Percentiles rank a stretch among this genome's conserved stretches.
These are phyloP conservation scores for Auriscalpium orientale DNA, from an alignment of 768 basidiomycete species.

Conservation along the genomic window DNA sequence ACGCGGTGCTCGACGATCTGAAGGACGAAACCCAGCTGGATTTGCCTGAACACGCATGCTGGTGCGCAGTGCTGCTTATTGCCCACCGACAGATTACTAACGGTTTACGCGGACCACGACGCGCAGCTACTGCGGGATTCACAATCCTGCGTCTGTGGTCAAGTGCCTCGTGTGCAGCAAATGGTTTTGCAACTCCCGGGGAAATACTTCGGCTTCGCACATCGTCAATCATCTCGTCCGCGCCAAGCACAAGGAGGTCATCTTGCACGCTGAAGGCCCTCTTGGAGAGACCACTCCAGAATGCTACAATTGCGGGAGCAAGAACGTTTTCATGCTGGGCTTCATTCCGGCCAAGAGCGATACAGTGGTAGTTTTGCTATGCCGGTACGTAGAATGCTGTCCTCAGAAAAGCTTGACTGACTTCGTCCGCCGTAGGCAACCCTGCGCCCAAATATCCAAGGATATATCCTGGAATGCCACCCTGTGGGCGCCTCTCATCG, in stretches of 20 bases:
- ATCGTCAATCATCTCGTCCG: conserved; percentile 99
- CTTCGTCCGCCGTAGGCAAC: conserved; percentile 56
- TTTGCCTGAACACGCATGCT: conserved; percentile 91
- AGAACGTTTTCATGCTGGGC: conserved; percentile 98
- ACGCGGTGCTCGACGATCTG: conserved; percentile 81
- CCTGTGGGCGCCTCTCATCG: conserved; percentile 97
- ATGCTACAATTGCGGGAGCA: conserved; percentile 98
- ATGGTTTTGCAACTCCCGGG: conserved; percentile 99
- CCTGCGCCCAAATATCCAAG: conserved; percentile 93
- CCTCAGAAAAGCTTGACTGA: neutral
- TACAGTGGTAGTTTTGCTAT: conserved; percentile 94
- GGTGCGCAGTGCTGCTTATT: conserved; percentile 36
- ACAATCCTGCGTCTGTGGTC: conserved; percentile 94
- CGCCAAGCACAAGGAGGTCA: conserved; percentile 98
- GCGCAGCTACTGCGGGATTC: conserved; percentile 92
- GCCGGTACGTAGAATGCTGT: conserved; percentile 57
- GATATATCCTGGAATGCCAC: conserved; percentile 99
- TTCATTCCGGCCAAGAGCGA: conserved; percentile 99
- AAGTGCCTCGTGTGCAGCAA: conserved; percentile 89
- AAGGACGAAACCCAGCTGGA: conserved; percentile 76
- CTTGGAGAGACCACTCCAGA: conserved; percentile 97
- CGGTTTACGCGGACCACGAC: neutral
- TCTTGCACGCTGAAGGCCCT: conserved; percentile 90
- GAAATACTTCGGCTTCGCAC: conserved; percentile 96
- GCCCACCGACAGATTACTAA: neutral